Conservation (phyloP, 305 asterid species). For the Fraxinus velutina region DNA sequence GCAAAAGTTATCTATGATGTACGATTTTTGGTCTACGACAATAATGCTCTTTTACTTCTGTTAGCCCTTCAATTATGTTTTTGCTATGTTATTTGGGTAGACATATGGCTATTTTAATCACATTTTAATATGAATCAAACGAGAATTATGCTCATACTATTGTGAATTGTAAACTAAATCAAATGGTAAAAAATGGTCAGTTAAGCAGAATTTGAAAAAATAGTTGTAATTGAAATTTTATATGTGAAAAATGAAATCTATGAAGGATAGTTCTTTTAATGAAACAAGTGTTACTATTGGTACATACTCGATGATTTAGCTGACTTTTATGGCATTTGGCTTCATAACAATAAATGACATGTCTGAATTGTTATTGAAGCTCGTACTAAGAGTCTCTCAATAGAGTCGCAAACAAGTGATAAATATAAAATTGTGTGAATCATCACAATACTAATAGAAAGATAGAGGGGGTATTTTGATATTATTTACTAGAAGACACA, state of each 20-base stretch:
- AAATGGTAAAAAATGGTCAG: neutral
- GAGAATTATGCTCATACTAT: neutral
- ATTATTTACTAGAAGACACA: neutral
- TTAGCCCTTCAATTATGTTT: slow-evolving; percentile 4
- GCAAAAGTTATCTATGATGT: slow-evolving; percentile 94
- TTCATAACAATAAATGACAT: neutral
- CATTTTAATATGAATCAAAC: neutral
- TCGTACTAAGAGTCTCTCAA: neutral
- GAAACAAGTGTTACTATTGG: neutral
- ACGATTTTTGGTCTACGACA: slow-evolving; percentile 28
- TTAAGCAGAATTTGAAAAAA: neutral
- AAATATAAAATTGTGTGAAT: neutral
- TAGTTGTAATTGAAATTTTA: neutral
- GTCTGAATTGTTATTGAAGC: neutral
- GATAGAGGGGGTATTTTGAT: neutral
- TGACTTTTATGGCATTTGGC: neutral
- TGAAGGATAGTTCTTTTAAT: neutral
- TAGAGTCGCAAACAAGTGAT: neutral
- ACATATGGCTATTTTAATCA: slow-evolving; percentile 8
- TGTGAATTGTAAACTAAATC: neutral
- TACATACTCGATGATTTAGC: neutral
- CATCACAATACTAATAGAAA: neutral
- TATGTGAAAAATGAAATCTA: slow-evolving; percentile 4
- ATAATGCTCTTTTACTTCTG: neutral
- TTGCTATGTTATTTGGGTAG: slow-evolving; percentile 11